Evolutionary conservation across 306 rosid genomes (phyloP), one percentile per base, ranked within the genome.

Genomic region (Lotus japonicus): DNA sequence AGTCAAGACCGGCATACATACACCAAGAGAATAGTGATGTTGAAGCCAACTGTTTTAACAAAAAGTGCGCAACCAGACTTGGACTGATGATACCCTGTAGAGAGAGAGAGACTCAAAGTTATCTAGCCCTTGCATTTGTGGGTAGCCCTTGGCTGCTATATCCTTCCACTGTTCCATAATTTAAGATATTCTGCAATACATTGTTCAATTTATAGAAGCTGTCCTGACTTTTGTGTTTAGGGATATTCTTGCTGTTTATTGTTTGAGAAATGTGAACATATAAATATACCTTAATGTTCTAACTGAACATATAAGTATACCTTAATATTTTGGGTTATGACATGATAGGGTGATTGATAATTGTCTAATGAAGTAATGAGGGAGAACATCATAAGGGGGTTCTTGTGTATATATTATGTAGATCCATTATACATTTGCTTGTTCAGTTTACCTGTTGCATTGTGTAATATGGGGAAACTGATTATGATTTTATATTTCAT

Each of bases 391-490:
- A 12, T 18, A 16, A 13, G 21, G 38, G 11, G 42, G 2, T 14
- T 53, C 6, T 18, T 54, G 28, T 17, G 5, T n/a, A n/a, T n/a
- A n/a, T n/a, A n/a, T 57, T 33, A 19, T 48, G 12, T n/a, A 31
- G 45, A 36, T 28, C 48, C 12, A 42, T 15, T 50, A 5, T 64
- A 11, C 10, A 57, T 26, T 42, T 64, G 41, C 53, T 19, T 26
- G 12, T 7, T 17, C 46, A 2, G 28, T 41, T 48, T 36, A 12
- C 17, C 23, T 41, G 0, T 57, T 63, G 6, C 14, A 64, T 58
- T 33, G 60, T 64, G 64, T 45, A 3, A 68, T 74, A n/a, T 18
- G 15, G 38, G 50, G 19, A 19, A n/a, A 3, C 57, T 82, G 35
- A 80, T 68, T 67, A 0, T 65, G 56, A 16, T 28, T 26, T 38